These are phyloP conservation scores for Ceratobasidium sp. DNA, from an alignment of 1,284 basidiomycete genomes.

Conservation along the genomic window DNA sequence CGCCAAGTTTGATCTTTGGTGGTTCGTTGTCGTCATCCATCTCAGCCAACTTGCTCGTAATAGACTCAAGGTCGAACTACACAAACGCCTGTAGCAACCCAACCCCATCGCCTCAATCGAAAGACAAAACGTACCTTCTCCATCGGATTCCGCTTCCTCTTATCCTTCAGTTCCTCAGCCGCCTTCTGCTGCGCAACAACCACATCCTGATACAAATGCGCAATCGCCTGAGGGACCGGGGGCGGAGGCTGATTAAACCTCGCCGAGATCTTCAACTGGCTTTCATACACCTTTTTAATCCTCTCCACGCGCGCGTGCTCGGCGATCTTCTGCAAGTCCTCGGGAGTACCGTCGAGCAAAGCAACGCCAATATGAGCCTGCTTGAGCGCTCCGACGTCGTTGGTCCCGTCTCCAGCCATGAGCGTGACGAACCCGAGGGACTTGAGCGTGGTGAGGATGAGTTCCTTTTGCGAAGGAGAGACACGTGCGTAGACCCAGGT, in stretches of 20 bases:
- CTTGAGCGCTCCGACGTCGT: constrained; percentile 96
- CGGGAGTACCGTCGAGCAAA: constrained; percentile 89
- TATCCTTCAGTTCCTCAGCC: constrained; percentile 71
- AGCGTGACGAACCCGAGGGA: constrained; percentile 89
- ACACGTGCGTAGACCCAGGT: constrained; percentile 98
- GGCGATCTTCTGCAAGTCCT: constrained; percentile 93
- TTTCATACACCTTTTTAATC: constrained; percentile 96
- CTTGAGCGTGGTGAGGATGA: constrained; percentile 90
- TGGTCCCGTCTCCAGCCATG: constrained; percentile 98
- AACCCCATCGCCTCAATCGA: not conserved
- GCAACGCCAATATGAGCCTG: constrained; percentile 97
- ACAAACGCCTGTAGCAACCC: constrained; percentile 11
- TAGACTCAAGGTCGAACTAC: constrained; percentile 88
- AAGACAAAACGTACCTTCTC: constrained; percentile 76
- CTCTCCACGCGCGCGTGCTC: constrained; percentile 91
- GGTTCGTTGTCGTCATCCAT: constrained; percentile 92
- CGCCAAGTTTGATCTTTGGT: constrained; percentile 96
- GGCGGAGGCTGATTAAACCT: constrained; percentile 93
- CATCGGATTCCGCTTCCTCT: constrained; percentile 86
- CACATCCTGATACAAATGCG: constrained; percentile 87
- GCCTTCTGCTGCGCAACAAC: constrained; percentile 91
- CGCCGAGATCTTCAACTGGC: constrained; percentile 88
- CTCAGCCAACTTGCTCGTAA: constrained; percentile 91
- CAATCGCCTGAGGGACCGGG: constrained; percentile 84
- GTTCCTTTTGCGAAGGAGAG: constrained; percentile 95